Conservation (phyloP, 805 yeast genomes). For the Metschnikowia kunwiensis region DNA sequence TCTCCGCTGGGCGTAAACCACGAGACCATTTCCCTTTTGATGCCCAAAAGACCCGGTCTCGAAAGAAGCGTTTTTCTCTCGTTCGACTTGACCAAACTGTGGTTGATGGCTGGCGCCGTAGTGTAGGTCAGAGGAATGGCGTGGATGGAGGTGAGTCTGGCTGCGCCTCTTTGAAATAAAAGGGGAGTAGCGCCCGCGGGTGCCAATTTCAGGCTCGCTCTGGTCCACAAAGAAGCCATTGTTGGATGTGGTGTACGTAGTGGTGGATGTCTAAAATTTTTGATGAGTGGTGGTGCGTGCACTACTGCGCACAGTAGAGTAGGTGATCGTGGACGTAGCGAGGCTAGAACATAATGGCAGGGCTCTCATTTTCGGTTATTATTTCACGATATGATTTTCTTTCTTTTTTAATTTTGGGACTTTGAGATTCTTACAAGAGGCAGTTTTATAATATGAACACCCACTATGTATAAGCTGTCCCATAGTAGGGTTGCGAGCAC, state of each 20-base stretch:
- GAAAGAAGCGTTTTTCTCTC: slow-evolving; percentile 66
- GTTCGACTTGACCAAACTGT: slow-evolving; percentile 67
- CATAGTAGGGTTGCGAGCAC: too few species aligned
- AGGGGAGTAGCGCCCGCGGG: slow-evolving; percentile 6
- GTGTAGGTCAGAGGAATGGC: slow-evolving; percentile 49
- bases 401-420: too few species aligned
- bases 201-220: slow-evolving; percentile 8
- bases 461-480: too few species aligned
- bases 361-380: too few species aligned
- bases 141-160: slow-evolving; percentile 48
- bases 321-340: too few species aligned
- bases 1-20: slow-evolving; percentile 71
- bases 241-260: not conserved
- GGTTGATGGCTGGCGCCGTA: slow-evolving; percentile 51
- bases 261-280: slow-evolving; percentile 5
- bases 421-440: too few species aligned
- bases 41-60: slow-evolving; percentile 82
- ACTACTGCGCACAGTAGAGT: slow-evolving; percentile 13
- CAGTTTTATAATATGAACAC: too few species aligned
- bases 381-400: too few species aligned
- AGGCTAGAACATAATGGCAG: too few species aligned
- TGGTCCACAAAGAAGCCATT: slow-evolving; percentile 12
- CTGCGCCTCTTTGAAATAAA: slow-evolving; percentile 28
- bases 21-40: slow-evolving; percentile 88
- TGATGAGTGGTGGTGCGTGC: slow-evolving; percentile 8